phyloP scores from a whole-genome alignment of 225 moss, liverwort and hornwort species.

The Lunularia cruciata region DNA sequence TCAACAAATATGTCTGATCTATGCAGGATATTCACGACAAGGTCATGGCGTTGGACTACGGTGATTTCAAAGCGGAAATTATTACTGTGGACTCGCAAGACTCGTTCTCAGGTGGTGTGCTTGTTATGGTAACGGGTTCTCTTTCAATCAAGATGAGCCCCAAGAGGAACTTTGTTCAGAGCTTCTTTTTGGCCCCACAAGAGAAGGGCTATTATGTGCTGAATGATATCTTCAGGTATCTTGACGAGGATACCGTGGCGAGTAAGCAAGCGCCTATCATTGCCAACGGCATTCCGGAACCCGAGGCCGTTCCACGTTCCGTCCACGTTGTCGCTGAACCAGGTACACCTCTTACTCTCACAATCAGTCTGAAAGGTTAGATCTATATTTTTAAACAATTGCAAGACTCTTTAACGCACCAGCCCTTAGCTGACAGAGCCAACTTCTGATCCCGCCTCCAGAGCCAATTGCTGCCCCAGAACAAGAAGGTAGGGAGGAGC shows the following conservation, averaged over 20 bases:
- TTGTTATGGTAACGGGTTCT: slow-evolving; percentile 81
- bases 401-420: too few relatives aligned
- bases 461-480: slow-evolving; percentile 39
- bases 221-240: slow-evolving; percentile 79
- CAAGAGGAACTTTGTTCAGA: slow-evolving; percentile 81
- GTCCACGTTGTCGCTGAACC: slow-evolving; percentile 46
- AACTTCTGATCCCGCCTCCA: not conserved
- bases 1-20: not conserved
- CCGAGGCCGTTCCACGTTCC: slow-evolving; percentile 27
- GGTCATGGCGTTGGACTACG: slow-evolving; percentile 79
- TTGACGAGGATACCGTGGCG: slow-evolving; percentile 53
- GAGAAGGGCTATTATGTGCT: slow-evolving; percentile 91
- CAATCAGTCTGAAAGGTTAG: not conserved
- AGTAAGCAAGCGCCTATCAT: slow-evolving; percentile 13
- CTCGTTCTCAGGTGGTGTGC: slow-evolving; percentile 73
- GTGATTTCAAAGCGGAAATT: slow-evolving; percentile 87
- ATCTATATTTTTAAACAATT: too few relatives aligned
- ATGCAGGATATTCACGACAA: slow-evolving; percentile 73
- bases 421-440: slow-evolving; percentile 24
- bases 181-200: slow-evolving; percentile 92
- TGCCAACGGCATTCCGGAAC: slow-evolving; percentile 46
- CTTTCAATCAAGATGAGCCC: slow-evolving; percentile 49
- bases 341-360: slow-evolving; percentile 33
- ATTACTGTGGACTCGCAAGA: slow-evolving; percentile 91
- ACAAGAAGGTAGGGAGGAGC: slow-evolving; percentile 56